A percentile compares a stretch with the other conserved stretches of the same genome.
phyloP scores from a whole-genome alignment of 106 monocot species.

The Dioscorea dumetorum region DNA sequence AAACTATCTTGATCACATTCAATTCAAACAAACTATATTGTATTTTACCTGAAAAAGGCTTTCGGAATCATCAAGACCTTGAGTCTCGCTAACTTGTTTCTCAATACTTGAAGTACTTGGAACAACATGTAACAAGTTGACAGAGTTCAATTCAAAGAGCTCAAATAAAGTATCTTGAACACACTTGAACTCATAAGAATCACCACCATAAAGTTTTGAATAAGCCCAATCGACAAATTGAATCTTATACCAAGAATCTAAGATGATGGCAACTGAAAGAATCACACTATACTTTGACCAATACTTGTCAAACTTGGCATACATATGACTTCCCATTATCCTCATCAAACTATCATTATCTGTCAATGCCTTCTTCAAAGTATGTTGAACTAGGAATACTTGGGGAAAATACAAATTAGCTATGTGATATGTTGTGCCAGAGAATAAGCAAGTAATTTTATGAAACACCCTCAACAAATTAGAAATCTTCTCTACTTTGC shows the following conservation, averaged over 20 bases:
- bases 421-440: constrained; percentile 3
- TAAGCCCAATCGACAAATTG: neutral
- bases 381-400: neutral
- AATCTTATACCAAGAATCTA: neutral
- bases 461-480: constrained; percentile 1
- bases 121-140: too few relatives aligned
- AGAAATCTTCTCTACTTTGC: neutral
- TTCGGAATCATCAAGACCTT: too few relatives aligned
- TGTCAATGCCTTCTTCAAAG: neutral
- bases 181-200: neutral
- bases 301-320: constrained; percentile 1
- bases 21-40: too few relatives aligned
- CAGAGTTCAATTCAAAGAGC: neutral
- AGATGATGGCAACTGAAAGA: neutral
- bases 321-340: neutral
- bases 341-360: neutral
- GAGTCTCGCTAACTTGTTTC: too few relatives aligned
- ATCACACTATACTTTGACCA: neutral
- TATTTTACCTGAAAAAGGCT: too few relatives aligned
- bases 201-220: neutral
- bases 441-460: constrained; percentile 3
- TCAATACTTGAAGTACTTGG: too few relatives aligned
- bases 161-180: neutral
- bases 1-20: too few relatives aligned
- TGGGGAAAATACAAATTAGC: constrained; percentile 2